These are phyloP conservation scores for Scedosporium minutisporum DNA, from an alignment of 2,329 filamentous ascomycete species.

Conservation along the genomic window DNA sequence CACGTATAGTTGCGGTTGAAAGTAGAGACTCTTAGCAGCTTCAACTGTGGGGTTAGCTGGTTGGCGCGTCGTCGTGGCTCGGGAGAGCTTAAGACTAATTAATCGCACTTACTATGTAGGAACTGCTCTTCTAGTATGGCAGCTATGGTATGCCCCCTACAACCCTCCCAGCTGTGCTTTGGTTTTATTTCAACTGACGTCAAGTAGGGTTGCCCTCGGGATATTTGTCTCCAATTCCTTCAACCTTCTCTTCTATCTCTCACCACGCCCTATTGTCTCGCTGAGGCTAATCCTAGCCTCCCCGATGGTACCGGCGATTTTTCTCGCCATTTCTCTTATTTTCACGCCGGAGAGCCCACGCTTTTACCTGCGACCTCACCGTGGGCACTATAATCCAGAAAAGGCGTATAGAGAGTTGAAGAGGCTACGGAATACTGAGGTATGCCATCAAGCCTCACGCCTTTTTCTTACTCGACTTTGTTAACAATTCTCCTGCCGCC, in stretches of 20 bases:
- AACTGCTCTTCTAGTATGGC: slow-evolving; percentile 35
- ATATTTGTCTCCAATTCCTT: slow-evolving; percentile 25
- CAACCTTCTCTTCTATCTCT: slow-evolving; percentile 24
- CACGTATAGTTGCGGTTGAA: background rate
- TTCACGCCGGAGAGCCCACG: slow-evolving; percentile 31
- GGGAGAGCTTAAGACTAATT: background rate
- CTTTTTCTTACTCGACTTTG: background rate
- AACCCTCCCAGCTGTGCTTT: background rate
- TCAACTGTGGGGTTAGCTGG: background rate
- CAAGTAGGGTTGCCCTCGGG: slow-evolving; percentile 22
- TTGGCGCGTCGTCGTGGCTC: background rate
- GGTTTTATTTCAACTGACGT: background rate
- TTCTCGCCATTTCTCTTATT: slow-evolving; percentile 22
- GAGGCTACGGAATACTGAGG: slow-evolving; percentile 26
- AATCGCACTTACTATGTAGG: background rate
- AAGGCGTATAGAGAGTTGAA: slow-evolving; percentile 23
- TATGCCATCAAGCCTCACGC: background rate
- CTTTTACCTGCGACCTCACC: slow-evolving; percentile 26
- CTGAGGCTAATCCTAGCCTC: slow-evolving; percentile 24
- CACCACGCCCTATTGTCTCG: background rate
- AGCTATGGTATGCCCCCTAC: slow-evolving; percentile 25
- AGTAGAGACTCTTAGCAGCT: background rate
- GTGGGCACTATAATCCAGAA: slow-evolving; percentile 22
- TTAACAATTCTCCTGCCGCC: too few species aligned
- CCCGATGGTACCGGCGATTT: slow-evolving; percentile 23